Evolutionary conservation across 805 yeast species (phyloP).

Genomic region (Pichia sporocuriosa): DNA sequence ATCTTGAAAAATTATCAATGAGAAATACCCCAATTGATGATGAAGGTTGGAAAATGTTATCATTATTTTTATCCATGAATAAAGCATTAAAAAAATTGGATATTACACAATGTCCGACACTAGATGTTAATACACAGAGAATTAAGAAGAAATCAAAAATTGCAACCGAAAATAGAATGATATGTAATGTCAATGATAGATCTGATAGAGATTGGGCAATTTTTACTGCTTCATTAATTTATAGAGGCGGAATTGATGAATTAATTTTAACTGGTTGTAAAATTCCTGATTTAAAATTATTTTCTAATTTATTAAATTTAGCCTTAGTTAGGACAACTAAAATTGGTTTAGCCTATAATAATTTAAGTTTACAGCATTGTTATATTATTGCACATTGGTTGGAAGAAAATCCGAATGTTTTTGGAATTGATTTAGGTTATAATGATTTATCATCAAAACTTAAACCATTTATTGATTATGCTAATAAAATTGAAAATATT

Average conservation of each 20-base stretch:
- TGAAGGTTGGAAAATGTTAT: slow-evolving; percentile 72
- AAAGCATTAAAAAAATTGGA: slow-evolving; percentile 54
- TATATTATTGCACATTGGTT: slow-evolving; percentile 55
- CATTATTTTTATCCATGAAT: slow-evolving; percentile 67
- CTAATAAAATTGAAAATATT: slow-evolving; percentile 10
- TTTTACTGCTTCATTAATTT: slow-evolving; percentile 59
- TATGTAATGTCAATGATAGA: slow-evolving; percentile 46
- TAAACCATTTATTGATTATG: slow-evolving; percentile 33
- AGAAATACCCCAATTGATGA: slow-evolving; percentile 69
- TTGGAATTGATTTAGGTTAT: slow-evolving; percentile 80
- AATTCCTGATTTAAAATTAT: slow-evolving; percentile 46
- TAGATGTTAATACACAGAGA: slow-evolving; percentile 39
- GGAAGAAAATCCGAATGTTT: slow-evolving; percentile 34
- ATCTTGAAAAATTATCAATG: slow-evolving; percentile 65
- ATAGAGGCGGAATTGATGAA: slow-evolving; percentile 74
- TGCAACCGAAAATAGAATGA: slow-evolving; percentile 31
- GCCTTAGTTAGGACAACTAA: slow-evolving; percentile 55
- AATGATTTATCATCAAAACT: slow-evolving; percentile 51
- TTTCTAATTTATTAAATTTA: slow-evolving; percentile 46
- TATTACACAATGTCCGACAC: slow-evolving; percentile 59
- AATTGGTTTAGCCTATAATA: slow-evolving; percentile 74
- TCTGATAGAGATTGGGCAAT: slow-evolving; percentile 80
- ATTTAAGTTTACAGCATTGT: slow-evolving; percentile 53
- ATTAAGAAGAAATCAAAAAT: slow-evolving; percentile 24
- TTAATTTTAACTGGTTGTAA: slow-evolving; percentile 72